These are phyloP conservation scores for Dendryphion nanum DNA, from an alignment of 2,329 filamentous ascomycete genomes.

Conservation along the genomic window DNA sequence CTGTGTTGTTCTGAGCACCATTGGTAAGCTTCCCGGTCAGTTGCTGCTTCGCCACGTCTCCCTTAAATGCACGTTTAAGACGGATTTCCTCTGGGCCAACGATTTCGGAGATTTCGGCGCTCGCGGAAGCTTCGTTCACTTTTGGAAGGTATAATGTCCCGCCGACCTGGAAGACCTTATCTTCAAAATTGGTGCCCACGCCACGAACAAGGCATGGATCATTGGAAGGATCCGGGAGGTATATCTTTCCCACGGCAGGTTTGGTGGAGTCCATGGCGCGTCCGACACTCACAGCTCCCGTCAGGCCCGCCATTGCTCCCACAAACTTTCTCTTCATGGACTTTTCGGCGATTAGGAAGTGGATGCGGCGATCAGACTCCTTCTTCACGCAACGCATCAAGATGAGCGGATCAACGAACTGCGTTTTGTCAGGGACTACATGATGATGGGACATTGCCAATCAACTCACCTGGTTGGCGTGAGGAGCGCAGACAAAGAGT, in stretches of 20 bases:
- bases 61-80: constrained; percentile 84
- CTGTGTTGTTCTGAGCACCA: constrained; percentile 51
- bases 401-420: constrained; percentile 95
- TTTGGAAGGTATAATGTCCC: constrained; percentile 86
- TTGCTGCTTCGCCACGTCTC: constrained; percentile 71
- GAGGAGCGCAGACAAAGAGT: constrained; percentile 93
- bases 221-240: constrained; percentile 82
- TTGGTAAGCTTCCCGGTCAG: constrained; percentile 76
- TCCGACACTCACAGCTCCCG: constrained; percentile 89
- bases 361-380: constrained; percentile 84
- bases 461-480: constrained; percentile 68
- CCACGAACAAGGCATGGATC: constrained; percentile 80
- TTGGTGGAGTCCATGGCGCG: constrained; percentile 87
- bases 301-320: constrained; percentile 78
- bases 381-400: constrained; percentile 86
- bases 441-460: no score
- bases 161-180: constrained; percentile 50
- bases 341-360: constrained; percentile 91
- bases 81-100: constrained; percentile 76
- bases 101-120: constrained; percentile 80
- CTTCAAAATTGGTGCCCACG: constrained; percentile 78
- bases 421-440: constrained; percentile 16
- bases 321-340: constrained; percentile 89
- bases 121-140: constrained; percentile 76
- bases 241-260: constrained; percentile 74